Percentiles rank a stretch among this genome's conserved stretches.
Evolutionary conservation across 2,329 filamentous ascomycete genomes (phyloP).

Genomic region (Pleoardoris graminearum): DNA sequence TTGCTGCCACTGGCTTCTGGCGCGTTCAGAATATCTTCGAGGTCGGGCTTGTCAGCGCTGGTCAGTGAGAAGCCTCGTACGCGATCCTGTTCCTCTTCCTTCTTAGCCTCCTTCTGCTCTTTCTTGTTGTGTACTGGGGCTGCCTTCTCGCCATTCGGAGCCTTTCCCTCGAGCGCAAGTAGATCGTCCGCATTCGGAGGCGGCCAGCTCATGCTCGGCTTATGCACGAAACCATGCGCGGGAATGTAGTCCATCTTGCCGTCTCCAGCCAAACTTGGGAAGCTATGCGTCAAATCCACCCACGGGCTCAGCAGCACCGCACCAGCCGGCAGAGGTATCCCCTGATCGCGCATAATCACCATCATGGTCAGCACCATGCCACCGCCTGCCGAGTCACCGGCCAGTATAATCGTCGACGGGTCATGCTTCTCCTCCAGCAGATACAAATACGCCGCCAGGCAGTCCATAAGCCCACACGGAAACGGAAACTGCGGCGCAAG

Average conservation of each 20-base stretch:
- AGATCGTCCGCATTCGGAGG: slow-evolving; percentile 80
- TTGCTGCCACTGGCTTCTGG: slow-evolving; percentile 1
- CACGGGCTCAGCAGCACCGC: slow-evolving; percentile 91
- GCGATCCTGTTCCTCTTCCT: slow-evolving; percentile 38
- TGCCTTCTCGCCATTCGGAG: slow-evolving; percentile 13
- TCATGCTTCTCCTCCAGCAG: slow-evolving; percentile 72
- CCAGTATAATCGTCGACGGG: slow-evolving; percentile 80
- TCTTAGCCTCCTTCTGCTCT: slow-evolving; percentile 39
- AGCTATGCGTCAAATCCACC: slow-evolving; percentile 94
- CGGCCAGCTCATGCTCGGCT: slow-evolving; percentile 88
- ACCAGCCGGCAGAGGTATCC: slow-evolving; percentile 82
- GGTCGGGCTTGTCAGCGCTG: slow-evolving; percentile 24
- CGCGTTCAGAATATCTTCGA: slow-evolving; percentile 11
- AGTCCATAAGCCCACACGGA: slow-evolving; percentile 89
- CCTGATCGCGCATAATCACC: slow-evolving; percentile 79
- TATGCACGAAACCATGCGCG: slow-evolving; percentile 82
- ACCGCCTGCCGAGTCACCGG: slow-evolving; percentile 90
- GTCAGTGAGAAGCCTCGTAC: slow-evolving; percentile 42
- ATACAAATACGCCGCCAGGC: slow-evolving; percentile 82
- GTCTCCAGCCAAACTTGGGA: slow-evolving; percentile 80
- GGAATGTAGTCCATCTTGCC: slow-evolving; percentile 86
- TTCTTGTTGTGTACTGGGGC: slow-evolving; percentile 15
- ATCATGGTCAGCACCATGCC: slow-evolving; percentile 85
- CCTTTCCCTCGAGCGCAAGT: slow-evolving; percentile 50
- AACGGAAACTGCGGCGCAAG: slow-evolving; percentile 94